Conservation (phyloP, 1,284 basidiomycete species). For the Naganishia liquefaciens region DNA sequence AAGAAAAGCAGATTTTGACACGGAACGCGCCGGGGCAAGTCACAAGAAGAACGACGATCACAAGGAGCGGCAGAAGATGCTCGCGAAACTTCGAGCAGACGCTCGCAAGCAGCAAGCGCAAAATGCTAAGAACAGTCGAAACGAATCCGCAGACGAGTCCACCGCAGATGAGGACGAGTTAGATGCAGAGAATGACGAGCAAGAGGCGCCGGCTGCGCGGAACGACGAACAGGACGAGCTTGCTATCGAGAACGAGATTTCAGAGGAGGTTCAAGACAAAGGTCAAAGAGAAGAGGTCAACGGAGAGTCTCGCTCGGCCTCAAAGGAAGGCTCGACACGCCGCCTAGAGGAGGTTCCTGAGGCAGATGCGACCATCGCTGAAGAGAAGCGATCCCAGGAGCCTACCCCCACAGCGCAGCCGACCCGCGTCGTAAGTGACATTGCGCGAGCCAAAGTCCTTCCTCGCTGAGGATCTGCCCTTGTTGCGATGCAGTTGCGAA, state of each 20-base stretch:
- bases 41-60: background rate
- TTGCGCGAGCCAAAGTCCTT: too few species aligned
- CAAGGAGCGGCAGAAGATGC: background rate
- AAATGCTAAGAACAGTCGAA: background rate
- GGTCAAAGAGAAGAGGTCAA: background rate
- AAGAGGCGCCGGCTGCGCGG: background rate
- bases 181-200: slow-evolving; percentile 6
- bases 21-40: slow-evolving; percentile 4
- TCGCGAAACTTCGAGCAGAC: background rate
- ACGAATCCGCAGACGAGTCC: background rate
- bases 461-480: too few species aligned
- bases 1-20: slow-evolving; percentile 15
- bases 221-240: background rate
- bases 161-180: background rate
- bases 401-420: background rate
- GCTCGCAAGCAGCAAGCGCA: background rate
- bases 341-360: background rate
- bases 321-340: too few species aligned
- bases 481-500: too few species aligned
- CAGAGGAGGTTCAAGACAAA: background rate
- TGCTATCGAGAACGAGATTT: slow-evolving; percentile 10
- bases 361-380: background rate
- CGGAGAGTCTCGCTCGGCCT: too few species aligned
- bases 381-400: background rate
- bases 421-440: slow-evolving; percentile 5